Evolutionary conservation across 2,329 filamentous ascomycete genomes (phyloP), one percentile per base, ranked within the genome.

Genomic region (Tympanopsis confertula): DNA sequence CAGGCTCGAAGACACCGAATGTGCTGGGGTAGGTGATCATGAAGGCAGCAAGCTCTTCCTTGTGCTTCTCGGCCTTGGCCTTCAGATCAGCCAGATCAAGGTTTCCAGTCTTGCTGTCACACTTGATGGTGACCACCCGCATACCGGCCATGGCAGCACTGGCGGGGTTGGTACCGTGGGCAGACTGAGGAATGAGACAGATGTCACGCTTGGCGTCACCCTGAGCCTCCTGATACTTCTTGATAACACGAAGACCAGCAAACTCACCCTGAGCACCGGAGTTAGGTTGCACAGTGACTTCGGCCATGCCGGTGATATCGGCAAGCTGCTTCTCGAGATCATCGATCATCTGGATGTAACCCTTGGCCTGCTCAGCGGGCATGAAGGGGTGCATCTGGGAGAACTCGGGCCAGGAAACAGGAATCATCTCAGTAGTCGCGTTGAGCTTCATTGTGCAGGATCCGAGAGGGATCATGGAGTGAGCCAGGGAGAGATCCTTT

Each of bases 381-480:
- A 79, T 74, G 51, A 87, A 86, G 0, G 89, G 89, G 61, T 96
- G 89, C 22, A 94, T 69, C 43, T 81, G 76, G 30, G 83, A 73
- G 51, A 88, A 86, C 36, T 80, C 75, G 1, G 79, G 76, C 61
- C 78, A 81, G 1, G 84, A 84, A 39, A 95, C 71, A 5, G 88
- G 82, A 13, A 84, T 73, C 89, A 96, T 95, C 64, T 95, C 86
- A 1, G 85, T 85, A 3, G 88, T 91, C 30, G 83, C 85, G 57
- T 95, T 95, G 38, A 95, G 77, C 69, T 96, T 96, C 89, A 96
- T 96, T 13, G 89, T 96, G 68, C 89, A 96, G 1, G 89, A 95
- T 15, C 89, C 89, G 1, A 96, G 74, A 2, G 89, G 87, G 43
- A 96, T 96, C 89, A 96, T 96, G 13, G 88, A 95, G 63, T 96